Evolutionary conservation across 768 basidiomycete genomes (phyloP), one percentile per base, ranked within the genome.

Genomic region (Gyrodon lividus): DNA sequence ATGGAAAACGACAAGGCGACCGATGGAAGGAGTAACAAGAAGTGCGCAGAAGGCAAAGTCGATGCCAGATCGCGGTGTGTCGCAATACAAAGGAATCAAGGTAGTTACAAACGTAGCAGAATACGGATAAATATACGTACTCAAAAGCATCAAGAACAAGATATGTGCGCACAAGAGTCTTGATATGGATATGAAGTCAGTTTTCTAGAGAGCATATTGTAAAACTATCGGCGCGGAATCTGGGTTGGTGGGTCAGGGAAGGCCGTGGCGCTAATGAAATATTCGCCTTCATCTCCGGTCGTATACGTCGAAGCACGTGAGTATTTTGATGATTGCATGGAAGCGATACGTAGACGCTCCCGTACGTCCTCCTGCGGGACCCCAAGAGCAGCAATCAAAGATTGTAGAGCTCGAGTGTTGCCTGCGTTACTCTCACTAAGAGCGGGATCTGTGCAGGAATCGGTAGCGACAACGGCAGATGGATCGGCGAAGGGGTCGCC

Each of bases 381-480:
- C 31, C 83, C 77, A 38, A 89, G 75, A n/a, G 82, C 86, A 19
- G 82, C 85, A 51, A 87, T 77, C 46, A 88, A 72, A n/a, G 82
- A 83, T 61, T 74, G 75, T 57, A 88, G 67, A 14, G 84, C 84
- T 40, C 74, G 77, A 46, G 81, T 75, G 43, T 74, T 79, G 54
- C 72, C 77, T 12, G 72, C 63, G 20, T 65, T 55, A 3, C 77
- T 7, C 23, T 58, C 46, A 22, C 44, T 54, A 20, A 66, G 63
- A 1, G 67, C 47, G 5, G 54, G 52, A 54, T 79, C 74, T 12
- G 59, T 51, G 19, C 60, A 52, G 24, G 70, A 50, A 34, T 61
- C 45, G 26, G 59, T 54, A 10, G 60, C 52, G 19, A 60, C 54
- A 14, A 61, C 52, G 20, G 70, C 48, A 14, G 56, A 43, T 2